Conservation (phyloP, 495 filamentous ascomycete species). For the Endocarpon pusillum region DNA sequence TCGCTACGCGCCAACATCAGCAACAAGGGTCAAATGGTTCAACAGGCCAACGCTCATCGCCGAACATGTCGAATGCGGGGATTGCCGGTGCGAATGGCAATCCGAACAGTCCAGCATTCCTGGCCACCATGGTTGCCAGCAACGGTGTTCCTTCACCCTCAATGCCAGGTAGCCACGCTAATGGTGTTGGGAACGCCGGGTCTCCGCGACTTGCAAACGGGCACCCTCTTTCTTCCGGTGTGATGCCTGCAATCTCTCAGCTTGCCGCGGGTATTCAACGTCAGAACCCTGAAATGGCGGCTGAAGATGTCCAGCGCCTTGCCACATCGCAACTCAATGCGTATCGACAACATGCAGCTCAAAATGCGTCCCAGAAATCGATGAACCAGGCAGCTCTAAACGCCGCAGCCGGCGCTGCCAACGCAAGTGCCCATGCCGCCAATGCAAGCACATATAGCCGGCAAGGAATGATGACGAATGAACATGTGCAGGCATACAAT, state of each 20-base stretch:
- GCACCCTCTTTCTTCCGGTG: conserved; percentile 33
- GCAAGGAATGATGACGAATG: conserved; percentile 14
- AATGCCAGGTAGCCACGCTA: conserved; percentile 25
- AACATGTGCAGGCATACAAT: neutral
- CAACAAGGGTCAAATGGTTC: conserved; percentile 25
- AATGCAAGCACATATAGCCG: conserved; percentile 10
- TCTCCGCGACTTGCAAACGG: conserved; percentile 34
- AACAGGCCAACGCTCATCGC: conserved; percentile 25
- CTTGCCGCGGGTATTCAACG: conserved; percentile 33
- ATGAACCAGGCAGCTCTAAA: conserved; percentile 46
- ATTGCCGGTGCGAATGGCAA: conserved; percentile 32
- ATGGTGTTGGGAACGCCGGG: conserved; percentile 28
- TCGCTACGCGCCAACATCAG: conserved; percentile 42
- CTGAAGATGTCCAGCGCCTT: conserved; percentile 41
- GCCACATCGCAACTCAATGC: conserved; percentile 41
- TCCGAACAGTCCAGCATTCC: conserved; percentile 35
- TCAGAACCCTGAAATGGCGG: conserved; percentile 35
- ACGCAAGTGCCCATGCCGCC: too few species aligned
- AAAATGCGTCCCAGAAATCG: too few species aligned
- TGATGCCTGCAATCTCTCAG: conserved; percentile 34
- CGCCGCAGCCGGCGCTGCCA: conserved; percentile 41
- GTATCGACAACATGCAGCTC: conserved; percentile 32
- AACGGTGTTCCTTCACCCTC: conserved; percentile 31
- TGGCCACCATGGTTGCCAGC: conserved; percentile 32
- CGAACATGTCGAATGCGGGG: conserved; percentile 25